Evolutionary conservation across 805 yeast species (phyloP), one percentile per base, ranked within the genome.

Genomic region (Isabelozyma heimii): DNA sequence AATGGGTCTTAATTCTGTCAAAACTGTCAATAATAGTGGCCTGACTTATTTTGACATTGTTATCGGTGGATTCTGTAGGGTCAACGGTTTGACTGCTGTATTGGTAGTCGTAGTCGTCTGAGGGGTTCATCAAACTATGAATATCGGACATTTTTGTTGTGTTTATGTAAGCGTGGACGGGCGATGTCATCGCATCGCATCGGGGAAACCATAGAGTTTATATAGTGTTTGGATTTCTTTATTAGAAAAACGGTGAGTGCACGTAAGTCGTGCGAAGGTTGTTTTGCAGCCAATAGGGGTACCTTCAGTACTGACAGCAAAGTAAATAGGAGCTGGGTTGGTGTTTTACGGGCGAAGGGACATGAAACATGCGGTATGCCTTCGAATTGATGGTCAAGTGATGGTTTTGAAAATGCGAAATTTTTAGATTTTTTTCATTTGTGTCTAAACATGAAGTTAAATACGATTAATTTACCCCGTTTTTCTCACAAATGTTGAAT

Each of bases 1-100:
- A 88, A 62, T 87, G 95, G 35, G 94, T 87, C 65, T 86, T 87
- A 54, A 87, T 84, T 50, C 68, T 72, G 46, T 75, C 77, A 53
- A 76, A 80, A 15, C 68, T 63, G 17, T 52, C 52, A 43, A 67
- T 54, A 13, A 73, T 67, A 37, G 62, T 63, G 42, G 65, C 61
- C 52, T 69, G 73, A 10, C 69, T 56, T 6, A 69, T 63, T 27
- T 56, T 58, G 15, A 41, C 44, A n/a, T 14, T 40, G 39, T 37
- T 37, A 10, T 37, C 42, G 6, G 44, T 17, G 42, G 26, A 37
- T 43, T 40, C 44, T 27, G 13, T 40, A 45, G 40, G 28, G 15
- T 40, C 20, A 30, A 44, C 17, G 20, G 28, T 9, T 4, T 12
- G 45, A 30, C 30, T 14, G 27, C 8, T 15, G 26, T 14, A 35